phyloP scores from a whole-genome alignment of 2,329 filamentous ascomycete genomes.

The Myrmaecium sp. region DNA sequence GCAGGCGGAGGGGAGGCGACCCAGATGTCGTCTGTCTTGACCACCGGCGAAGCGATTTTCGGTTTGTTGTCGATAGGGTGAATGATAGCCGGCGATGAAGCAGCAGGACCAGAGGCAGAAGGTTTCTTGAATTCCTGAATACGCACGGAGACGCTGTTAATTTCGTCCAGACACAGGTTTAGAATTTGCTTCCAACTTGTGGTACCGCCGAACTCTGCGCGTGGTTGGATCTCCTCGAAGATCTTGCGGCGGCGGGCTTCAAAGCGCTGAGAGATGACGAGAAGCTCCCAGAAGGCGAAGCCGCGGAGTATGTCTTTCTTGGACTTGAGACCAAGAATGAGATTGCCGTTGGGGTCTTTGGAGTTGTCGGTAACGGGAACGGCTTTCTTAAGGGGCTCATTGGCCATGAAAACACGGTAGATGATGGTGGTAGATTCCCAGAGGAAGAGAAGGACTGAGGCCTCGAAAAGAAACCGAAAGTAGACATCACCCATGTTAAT shows the following conservation, averaged over 20 bases:
- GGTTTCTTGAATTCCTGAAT: too few relatives aligned
- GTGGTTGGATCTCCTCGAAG: slow-evolving; percentile 71
- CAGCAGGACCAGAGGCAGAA: too few relatives aligned
- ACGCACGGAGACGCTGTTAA: slow-evolving; percentile 49
- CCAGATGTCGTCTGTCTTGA: too few relatives aligned
- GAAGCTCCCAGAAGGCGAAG: slow-evolving; percentile 85
- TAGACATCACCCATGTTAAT: slow-evolving; percentile 37
- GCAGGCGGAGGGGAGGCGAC: too few relatives aligned
- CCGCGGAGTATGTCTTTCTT: slow-evolving; percentile 64
- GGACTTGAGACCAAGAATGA: slow-evolving; percentile 67
- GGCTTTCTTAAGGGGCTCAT: slow-evolving; percentile 64
- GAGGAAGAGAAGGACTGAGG: slow-evolving; percentile 49
- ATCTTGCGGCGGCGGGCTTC: slow-evolving; percentile 63
- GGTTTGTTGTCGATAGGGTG: too few relatives aligned
- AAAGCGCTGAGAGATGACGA: slow-evolving; percentile 59
- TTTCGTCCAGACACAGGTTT: slow-evolving; percentile 47
- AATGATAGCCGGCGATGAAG: too few relatives aligned
- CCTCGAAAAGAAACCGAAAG: slow-evolving; percentile 35
- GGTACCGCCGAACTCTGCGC: slow-evolving; percentile 70
- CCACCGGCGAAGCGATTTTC: too few relatives aligned
- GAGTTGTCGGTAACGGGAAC: slow-evolving; percentile 69
- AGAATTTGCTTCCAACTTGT: slow-evolving; percentile 74
- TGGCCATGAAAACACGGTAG: slow-evolving; percentile 66
- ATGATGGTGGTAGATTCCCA: slow-evolving; percentile 65
- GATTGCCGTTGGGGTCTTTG: slow-evolving; percentile 79